These are phyloP conservation scores for Dillenia suffruticosa DNA, from an alignment of 164 flowering plant species.

Conservation along the genomic window DNA sequence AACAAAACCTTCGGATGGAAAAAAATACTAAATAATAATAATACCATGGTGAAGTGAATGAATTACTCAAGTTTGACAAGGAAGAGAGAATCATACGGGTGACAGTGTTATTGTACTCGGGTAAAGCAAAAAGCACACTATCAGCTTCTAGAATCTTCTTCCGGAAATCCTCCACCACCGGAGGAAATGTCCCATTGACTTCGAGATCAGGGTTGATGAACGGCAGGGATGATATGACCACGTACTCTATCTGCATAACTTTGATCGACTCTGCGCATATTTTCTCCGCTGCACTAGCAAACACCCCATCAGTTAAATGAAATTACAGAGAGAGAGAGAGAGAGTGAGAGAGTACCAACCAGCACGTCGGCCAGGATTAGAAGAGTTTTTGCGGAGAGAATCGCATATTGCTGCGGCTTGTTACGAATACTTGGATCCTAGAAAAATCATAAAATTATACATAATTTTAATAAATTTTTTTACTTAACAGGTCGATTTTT, in stretches of 20 bases:
- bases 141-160: slow-evolving; percentile 40
- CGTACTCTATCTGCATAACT: slow-evolving; percentile 35
- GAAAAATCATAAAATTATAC: too few relatives aligned
- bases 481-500: too few relatives aligned
- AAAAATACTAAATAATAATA: too few relatives aligned
- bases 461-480: too few relatives aligned
- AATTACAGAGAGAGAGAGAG: not conserved
- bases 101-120: slow-evolving; percentile 52
- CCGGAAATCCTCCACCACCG: slow-evolving; percentile 46
- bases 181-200: slow-evolving; percentile 34
- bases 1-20: too few relatives aligned
- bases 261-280: slow-evolving; percentile 22
- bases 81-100: slow-evolving; percentile 19
- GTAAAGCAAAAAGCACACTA: slow-evolving; percentile 46
- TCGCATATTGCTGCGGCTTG: slow-evolving; percentile 21
- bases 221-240: slow-evolving; percentile 38
- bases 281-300: slow-evolving; percentile 20
- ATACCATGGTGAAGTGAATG: too few relatives aligned
- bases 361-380: slow-evolving; percentile 26
- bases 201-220: slow-evolving; percentile 52
- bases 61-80: too few relatives aligned
- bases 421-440: slow-evolving; percentile 26
- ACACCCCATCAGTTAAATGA: not conserved
- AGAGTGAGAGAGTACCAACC: slow-evolving; percentile 25
- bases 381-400: slow-evolving; percentile 26